Evolutionary conservation across 2,329 filamentous ascomycete species (phyloP), one percentile per base, ranked within the genome.

Genomic region (Penicillium sp.): DNA sequence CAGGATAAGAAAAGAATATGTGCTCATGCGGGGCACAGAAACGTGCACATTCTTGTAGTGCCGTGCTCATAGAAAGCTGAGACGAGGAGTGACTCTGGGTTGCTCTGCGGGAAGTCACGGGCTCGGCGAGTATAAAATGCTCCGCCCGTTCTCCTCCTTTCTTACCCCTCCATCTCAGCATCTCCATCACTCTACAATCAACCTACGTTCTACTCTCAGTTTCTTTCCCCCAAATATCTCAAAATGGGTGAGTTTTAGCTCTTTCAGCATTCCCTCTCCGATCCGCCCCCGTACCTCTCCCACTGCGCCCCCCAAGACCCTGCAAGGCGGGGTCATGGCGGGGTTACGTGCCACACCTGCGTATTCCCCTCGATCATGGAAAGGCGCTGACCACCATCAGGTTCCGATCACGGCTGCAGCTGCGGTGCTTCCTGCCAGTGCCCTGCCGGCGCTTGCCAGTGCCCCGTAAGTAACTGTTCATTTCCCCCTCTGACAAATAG

Each of bases 371-470:
- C n/a, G 2, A 10, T 44, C 18, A 31, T 45, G n/a, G 18, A 45
- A 14, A 19, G 26, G 56, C 52, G 37, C 52, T 65, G 44, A 61
- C 56, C 24, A 57, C 40, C 16, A 14, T 58, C 49, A 71, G 64
- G 61, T 64, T 59, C 62, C 59, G 71, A 71, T 54, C 72, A 74
- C 71, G 65, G 63, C 58, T 76, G 73, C 69, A 71, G 65, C 67
- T 75, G 73, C 65, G 74, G 74, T 59, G 54, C 67, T 64, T 71
- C 71, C 56, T 76, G 73, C 71, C 66, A 71, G 62, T 75, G 73
- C 69, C 73, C 73, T 61, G 65, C 72, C 61, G 73, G 73, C 62
- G 52, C 60, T 39, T 75, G 73, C 71, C 61, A 73, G 55, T 75
- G 73, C 72, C 70, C 70, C 31, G 72, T 74, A 71, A 51, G 70